phyloP scores from a whole-genome alignment of 768 basidiomycete species.

The Naganishia onofrii region DNA sequence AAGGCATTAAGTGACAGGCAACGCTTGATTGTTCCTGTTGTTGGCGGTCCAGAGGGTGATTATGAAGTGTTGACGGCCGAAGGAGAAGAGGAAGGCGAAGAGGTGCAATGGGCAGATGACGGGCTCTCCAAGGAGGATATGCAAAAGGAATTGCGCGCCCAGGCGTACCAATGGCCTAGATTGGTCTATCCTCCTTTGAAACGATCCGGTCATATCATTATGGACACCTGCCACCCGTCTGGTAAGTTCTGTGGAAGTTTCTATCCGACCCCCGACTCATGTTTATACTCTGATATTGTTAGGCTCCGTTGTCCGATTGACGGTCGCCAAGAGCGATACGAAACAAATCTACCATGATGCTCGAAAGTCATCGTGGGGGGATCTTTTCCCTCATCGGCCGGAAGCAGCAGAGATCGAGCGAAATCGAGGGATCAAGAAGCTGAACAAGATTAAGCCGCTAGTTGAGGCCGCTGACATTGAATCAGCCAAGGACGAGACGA shows the following conservation, averaged over 20 bases:
- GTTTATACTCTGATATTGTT: constrained; percentile 4
- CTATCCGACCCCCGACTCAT: constrained; percentile 22
- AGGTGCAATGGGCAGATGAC: constrained; percentile 14
- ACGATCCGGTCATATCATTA: constrained; percentile 81
- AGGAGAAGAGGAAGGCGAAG: constrained; percentile 9
- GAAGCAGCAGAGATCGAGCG: constrained; percentile 55
- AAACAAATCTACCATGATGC: constrained; percentile 93
- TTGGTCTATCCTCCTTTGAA: constrained; percentile 90
- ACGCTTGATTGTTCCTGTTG: constrained; percentile 31
- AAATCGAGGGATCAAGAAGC: constrained; percentile 41
- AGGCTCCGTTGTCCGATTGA: constrained; percentile 90
- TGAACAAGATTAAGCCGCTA: constrained; percentile 34
- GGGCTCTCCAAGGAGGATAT: constrained; percentile 10
- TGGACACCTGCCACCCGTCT: constrained; percentile 80
- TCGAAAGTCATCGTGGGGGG: constrained; percentile 89
- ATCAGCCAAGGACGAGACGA: not conserved
- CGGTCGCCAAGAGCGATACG: constrained; percentile 89
- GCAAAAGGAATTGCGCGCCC: constrained; percentile 61
- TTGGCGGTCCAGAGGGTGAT: constrained; percentile 20
- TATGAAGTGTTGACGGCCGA: constrained; percentile 26
- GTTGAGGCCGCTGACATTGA: not conserved
- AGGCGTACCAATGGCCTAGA: constrained; percentile 85
- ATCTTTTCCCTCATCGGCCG: constrained; percentile 84
- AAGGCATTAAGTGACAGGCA: constrained; percentile 38
- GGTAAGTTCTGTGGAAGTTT: constrained; percentile 56